phyloP scores from a whole-genome alignment of 2,329 filamentous ascomycete species.

The Monosporascus cannonballus region DNA sequence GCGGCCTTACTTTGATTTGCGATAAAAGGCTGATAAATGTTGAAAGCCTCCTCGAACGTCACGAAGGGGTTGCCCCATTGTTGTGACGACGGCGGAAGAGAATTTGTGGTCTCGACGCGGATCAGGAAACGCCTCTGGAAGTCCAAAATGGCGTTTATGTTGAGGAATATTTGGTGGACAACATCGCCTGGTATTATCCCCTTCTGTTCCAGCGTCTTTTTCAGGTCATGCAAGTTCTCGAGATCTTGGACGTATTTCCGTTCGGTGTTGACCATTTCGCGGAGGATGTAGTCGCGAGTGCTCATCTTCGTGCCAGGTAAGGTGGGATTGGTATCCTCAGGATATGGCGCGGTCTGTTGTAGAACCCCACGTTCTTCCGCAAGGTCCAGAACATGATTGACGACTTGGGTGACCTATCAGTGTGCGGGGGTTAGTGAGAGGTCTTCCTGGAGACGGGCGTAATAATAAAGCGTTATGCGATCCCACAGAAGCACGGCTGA shows the following conservation, averaged over 20 bases:
- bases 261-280: conserved; percentile 89
- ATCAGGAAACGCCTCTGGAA: conserved; percentile 95
- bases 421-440: neutral
- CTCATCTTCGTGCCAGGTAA: conserved; percentile 62
- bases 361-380: conserved; percentile 74
- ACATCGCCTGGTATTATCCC: conserved; percentile 83
- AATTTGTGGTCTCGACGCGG: conserved; percentile 91
- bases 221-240: conserved; percentile 87
- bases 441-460: conserved; percentile 6
- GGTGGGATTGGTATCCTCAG: conserved; percentile 44
- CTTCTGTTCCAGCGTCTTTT: conserved; percentile 81
- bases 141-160: conserved; percentile 89
- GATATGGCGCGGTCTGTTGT: conserved; percentile 51
- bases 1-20: conserved; percentile 93
- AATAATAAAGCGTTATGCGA: conserved; percentile 1
- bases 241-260: conserved; percentile 97
- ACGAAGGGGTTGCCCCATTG: conserved; percentile 95
- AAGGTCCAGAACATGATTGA: conserved; percentile 86
- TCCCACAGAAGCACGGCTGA: neutral
- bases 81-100: conserved; percentile 67
- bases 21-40: conserved; percentile 94
- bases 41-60: conserved; percentile 77
- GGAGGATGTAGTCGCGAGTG: conserved; percentile 79
- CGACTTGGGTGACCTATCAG: conserved; percentile 72
- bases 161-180: conserved; percentile 92